Evolutionary conservation across 1,284 basidiomycete genomes (phyloP), one percentile per base, ranked within the genome.

Genomic region (Chalciporus sp.): DNA sequence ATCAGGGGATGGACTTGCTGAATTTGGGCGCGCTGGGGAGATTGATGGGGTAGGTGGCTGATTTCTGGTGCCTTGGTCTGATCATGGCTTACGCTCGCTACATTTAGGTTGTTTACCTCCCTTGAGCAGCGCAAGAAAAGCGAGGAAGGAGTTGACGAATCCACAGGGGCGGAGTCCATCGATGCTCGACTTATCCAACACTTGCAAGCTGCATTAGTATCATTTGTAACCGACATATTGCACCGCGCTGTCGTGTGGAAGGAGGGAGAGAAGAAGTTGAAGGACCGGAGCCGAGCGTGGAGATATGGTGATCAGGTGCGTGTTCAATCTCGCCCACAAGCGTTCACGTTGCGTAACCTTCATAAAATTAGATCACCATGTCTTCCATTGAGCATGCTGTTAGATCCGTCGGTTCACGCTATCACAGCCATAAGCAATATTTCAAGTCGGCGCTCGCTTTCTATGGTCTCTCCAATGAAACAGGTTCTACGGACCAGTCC

Each of bases 221-320:
- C 76, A 43, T 88, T 87, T 59, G 71, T 78, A 12, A 76, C 76
- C 8, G 74, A 80, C 43, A 53, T 82, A 0, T 68, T 85, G 9
- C 77, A 79, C 49, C 74, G 74, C 17, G 72, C 78, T 12, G 76
- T 88, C 42, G 71, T 79, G 7, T 71, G 76, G 35, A 77, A 78
- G 43, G 85, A 87, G 59, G 78, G 83, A 56, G 85, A 86, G 57
- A 67, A 73, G 47, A 67, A 70, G 28, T 63, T 83, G 59, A 88
- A 86, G 67, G 70, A 72, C 37, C 76, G 77, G 29, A 80, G 78
- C 39, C 86, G 81, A 60, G 82, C 76, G 4, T 90, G 86, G 84
- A 43, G 56, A 49, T 54, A 54, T 0, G 52, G 65, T 7, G 58
- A 67, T 29, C 65, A 65, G 51, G 65, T 67, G 41, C 12, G 65